Evolutionary conservation across 2,329 filamentous ascomycete genomes (phyloP), one percentile per base, ranked within the genome.

Genomic region (Sporothrix euskadiensis): DNA sequence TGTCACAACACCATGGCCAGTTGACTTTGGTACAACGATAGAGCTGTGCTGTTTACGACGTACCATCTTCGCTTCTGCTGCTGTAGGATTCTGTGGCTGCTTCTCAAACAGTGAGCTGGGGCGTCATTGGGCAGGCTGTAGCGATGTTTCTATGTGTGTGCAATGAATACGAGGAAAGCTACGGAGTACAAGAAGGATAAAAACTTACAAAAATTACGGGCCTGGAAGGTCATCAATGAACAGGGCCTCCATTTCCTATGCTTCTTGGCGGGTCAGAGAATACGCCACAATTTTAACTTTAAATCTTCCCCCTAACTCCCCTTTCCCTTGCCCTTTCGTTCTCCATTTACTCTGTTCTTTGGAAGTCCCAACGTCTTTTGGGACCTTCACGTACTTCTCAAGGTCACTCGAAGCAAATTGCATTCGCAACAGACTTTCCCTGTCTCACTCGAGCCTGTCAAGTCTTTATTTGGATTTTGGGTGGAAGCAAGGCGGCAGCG

Each of bases 241-340:
- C 22, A 49, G 47, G n/a, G 52, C 6, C 32, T 30, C 59, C 35
- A 26, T 44, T 26, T 65, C 35, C 59, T 35, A 39, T 35, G 35
- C 22, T 35, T 44, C n/a, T 44, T 65, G 35, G 35, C 59, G 59
- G 35, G 59, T 44, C 59, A n/a, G 35, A 44, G 59, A 65, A 19
- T 65, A 44, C 59, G 59, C 59, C 35, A 26, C 35, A 65, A 65
- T 44, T 44, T 41, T 63, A 63, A 44, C 16, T 12, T 63, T 41
- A 49, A 16, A 16, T 49, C 14, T 14, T 49, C 44, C 14, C 12
- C 44, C 14, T 14, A 5, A 12, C 44, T 19, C 14, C 26, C 35
- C n/a, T 22, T 14, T 65, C n/a, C 10, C 59, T 39, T 59, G 14
- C n/a, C 47, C 10, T 56, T 26, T 26, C 22, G n/a, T 54, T 54